Conservation (phyloP, 2,329 filamentous ascomycete species). For the Aspergillus fijiensis region DNA sequence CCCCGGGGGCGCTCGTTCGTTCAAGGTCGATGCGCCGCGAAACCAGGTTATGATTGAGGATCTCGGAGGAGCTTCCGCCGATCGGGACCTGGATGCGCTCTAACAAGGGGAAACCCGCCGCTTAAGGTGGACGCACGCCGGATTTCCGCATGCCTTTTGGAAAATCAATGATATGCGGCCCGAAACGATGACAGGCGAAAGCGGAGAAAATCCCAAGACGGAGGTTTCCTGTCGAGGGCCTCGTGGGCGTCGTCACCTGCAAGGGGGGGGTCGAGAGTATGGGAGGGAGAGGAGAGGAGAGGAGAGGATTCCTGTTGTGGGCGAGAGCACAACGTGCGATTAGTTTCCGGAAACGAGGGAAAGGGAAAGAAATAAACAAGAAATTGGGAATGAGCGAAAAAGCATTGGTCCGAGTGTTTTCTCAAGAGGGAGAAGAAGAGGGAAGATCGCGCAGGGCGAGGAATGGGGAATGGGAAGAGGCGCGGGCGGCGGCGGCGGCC, state of each 20-base stretch:
- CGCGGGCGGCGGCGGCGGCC: no score
- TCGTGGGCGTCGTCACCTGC: constrained; percentile 6
- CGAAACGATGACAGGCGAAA: constrained; percentile 4
- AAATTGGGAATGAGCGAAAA: background rate
- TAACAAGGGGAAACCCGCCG: constrained; percentile 26
- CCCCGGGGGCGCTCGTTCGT: background rate
- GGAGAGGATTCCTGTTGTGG: background rate
- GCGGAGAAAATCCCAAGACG: constrained; percentile 10
- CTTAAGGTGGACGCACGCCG: constrained; percentile 14
- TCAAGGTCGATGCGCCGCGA: background rate
- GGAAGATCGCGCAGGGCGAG: background rate
- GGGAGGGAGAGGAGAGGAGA: background rate
- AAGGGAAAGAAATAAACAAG: background rate
- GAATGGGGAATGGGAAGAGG: background rate
- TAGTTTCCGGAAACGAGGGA: background rate
- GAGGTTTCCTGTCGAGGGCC: background rate
- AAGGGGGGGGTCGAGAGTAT: constrained; percentile 3
- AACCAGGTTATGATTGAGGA: background rate
- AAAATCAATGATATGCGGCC: background rate
- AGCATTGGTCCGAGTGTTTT: background rate
- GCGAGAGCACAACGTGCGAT: constrained; percentile 2
- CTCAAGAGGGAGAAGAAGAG: background rate
- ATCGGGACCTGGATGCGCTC: constrained; percentile 18
- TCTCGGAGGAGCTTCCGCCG: constrained; percentile 9
- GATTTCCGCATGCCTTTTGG: constrained; percentile 9